Conservation (phyloP, 169 alveolate genomes). For the Eimeria necatrix region DNA sequence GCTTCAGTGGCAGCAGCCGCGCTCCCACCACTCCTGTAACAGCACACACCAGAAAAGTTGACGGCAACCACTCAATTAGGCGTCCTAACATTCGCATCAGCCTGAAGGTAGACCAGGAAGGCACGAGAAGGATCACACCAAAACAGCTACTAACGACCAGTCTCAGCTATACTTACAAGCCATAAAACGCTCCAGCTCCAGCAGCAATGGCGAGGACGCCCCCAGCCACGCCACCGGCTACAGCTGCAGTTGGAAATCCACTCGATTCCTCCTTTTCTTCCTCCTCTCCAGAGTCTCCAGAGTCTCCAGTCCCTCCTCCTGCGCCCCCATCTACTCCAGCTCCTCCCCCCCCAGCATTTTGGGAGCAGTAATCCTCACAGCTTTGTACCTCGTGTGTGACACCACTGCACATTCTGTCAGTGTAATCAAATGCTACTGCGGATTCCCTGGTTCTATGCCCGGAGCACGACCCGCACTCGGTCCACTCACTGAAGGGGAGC, state of each 20-base stretch:
- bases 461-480: constrained; percentile 18
- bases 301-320: neutral
- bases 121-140: neutral
- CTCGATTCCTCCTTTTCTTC: constrained; percentile 39
- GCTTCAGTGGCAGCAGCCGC: constrained; percentile 20
- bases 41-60: neutral
- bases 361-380: constrained; percentile 21
- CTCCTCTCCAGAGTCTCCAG: neutral
- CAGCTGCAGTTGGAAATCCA: constrained; percentile 60
- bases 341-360: neutral
- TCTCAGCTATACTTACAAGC: neutral
- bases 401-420: neutral
- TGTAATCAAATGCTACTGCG: constrained; percentile 54
- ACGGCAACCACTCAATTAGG: neutral
- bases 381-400: constrained; percentile 46
- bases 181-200: constrained; percentile 72
- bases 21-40: constrained; percentile 48
- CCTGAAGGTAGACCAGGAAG: neutral
- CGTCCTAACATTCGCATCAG: neutral
- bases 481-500: constrained; percentile 65
- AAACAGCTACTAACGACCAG: neutral
- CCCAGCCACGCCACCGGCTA: constrained; percentile 80
- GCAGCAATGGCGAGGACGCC: constrained; percentile 75
- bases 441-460: constrained; percentile 50
- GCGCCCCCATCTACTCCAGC: neutral